phyloP scores from a whole-genome alignment of 495 filamentous ascomycete genomes.

The Lophiostoma macrostomum region DNA sequence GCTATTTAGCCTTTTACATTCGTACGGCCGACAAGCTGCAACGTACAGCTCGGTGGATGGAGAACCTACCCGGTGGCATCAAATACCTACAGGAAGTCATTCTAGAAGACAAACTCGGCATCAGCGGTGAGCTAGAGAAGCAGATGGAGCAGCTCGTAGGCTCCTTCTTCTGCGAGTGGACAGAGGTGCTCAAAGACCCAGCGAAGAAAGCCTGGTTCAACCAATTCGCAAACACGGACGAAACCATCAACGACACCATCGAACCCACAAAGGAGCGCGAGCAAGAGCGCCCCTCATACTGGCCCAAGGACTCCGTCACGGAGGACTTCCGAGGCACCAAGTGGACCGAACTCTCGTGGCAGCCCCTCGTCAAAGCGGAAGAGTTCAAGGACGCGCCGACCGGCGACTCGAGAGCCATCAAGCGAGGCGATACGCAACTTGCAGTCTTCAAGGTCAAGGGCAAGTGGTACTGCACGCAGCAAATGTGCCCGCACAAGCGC shows the following conservation, averaged over 20 bases:
- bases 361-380: conserved; percentile 71
- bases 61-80: conserved; percentile 82
- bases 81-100: conserved; percentile 80
- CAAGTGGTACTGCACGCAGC: conserved; percentile 84
- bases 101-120: conserved; percentile 84
- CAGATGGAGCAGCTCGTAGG: conserved; percentile 89
- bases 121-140: conserved; percentile 77
- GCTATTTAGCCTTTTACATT: conserved; percentile 95
- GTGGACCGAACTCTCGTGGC: conserved; percentile 78
- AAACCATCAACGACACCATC: conserved; percentile 64
- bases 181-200: conserved; percentile 72
- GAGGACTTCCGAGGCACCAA: conserved; percentile 72
- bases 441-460: conserved; percentile 86
- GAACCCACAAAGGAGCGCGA: conserved; percentile 72
- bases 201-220: conserved; percentile 68
- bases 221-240: conserved; percentile 85
- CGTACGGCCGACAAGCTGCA: conserved; percentile 94
- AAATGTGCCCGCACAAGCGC: conserved; percentile 97
- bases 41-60: conserved; percentile 90
- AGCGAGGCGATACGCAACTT: conserved; percentile 87
- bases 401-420: conserved; percentile 68
- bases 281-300: conserved; percentile 77
- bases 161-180: conserved; percentile 96
- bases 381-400: conserved; percentile 74
- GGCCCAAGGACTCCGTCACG: conserved; percentile 66